phyloP scores from a whole-genome alignment of 2,329 filamentous ascomycete species.

The Verticillium zaregamsianum region DNA sequence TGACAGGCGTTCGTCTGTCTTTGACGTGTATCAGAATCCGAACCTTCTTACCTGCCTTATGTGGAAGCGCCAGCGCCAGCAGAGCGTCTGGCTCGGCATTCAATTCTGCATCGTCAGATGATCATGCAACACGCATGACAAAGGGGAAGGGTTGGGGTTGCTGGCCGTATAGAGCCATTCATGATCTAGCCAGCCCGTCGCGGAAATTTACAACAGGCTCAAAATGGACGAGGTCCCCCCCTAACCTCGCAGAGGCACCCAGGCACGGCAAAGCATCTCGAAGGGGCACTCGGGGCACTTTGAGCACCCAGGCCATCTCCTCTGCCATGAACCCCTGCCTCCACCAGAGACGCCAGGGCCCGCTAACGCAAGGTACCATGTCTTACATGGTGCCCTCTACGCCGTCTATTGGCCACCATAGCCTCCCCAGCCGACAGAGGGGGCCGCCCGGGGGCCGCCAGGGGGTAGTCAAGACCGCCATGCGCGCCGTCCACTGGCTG shows the following conservation, averaged over 20 bases:
- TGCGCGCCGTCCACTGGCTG: conserved; percentile 2
- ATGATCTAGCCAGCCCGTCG: not conserved
- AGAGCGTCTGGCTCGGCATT: not conserved
- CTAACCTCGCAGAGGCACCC: not conserved
- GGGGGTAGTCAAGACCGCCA: not conserved
- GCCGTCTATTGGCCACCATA: not conserved
- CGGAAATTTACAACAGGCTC: not conserved
- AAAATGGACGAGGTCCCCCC: not conserved
- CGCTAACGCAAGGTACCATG: conserved; percentile 2
- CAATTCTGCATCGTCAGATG: not conserved
- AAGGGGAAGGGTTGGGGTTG: not conserved
- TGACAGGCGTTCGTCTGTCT: not conserved
- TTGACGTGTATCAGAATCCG: not conserved
- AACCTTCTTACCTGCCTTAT: not conserved
- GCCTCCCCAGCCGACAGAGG: not conserved
- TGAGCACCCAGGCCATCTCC: not conserved
- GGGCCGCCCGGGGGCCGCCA: not conserved
- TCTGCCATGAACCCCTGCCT: not conserved
- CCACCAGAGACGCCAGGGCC: not conserved
- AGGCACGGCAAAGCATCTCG: not conserved
- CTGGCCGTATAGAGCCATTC: not conserved
- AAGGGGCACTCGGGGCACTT: not conserved
- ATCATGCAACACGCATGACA: not conserved
- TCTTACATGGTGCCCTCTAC: not conserved
- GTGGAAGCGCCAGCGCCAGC: not conserved